Base-by-base conservation (phyloP, 2,329 filamentous ascomycete genomes). In the Monosporascus sp. region DNA sequence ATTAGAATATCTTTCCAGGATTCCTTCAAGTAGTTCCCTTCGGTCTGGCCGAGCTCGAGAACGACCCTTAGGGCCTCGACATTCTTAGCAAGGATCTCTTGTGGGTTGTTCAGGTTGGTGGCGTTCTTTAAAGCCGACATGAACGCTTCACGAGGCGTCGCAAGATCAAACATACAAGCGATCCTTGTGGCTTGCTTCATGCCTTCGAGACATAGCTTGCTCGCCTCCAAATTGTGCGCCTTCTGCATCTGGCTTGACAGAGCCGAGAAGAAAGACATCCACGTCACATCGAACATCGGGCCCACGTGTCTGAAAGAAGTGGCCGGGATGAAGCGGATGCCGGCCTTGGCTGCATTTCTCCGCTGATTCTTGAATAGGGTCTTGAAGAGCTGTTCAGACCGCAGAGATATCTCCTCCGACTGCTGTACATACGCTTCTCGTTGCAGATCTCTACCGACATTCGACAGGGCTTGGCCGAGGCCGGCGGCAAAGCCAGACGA, bases 201-300 rank as follows among this genome's bases (percentile, higher is more conserved):
- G 3, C 94, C 94, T 66, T 99, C 93, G 64, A 99, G 87, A 65
- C 94, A 99, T 7, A 96, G 74, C 66, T 87, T 91, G 69, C 97
- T 92, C 17, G 94, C 89, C 60, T 97, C 91, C 5, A 96, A 78
- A 64, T 97, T 97, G 61, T 96, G 89, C 0, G 90, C 88, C 66
- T 96, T 92, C 63, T 97, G 94, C 68, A 94, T 92, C 61, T 95
- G 89, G 49, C 89, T 92, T 1, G 93, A 97, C 26, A 99, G 80
- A 0, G 92, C 92, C 5, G 93, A 97, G 65, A 99, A 88, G 70
- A 97, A 95, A 9, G 93, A 96, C 93, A 97, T 99, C 94, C 94
- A 99, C 0, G 91, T 95, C 24, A 96, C 91, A 64, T 96, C 92
- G 66, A 99, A 97, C 94, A 99, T 99, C 1, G 94, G 91, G 0